Percentiles rank a stretch among this genome's conserved stretches.
phyloP scores from a whole-genome alignment of 1,284 basidiomycete species.

The Mycena sp. region DNA sequence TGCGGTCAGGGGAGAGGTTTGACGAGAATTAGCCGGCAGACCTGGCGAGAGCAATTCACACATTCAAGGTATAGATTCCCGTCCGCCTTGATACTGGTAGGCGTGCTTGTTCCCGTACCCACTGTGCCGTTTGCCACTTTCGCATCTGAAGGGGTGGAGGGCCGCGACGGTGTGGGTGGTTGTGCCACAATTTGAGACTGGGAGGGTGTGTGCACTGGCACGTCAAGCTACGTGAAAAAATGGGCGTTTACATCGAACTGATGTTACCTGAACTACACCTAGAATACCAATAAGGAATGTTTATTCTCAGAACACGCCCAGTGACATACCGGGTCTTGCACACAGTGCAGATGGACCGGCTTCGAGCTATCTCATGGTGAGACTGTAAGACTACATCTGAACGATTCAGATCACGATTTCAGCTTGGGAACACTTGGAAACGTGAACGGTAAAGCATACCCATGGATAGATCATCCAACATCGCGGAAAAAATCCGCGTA shows the following conservation, averaged over 20 bases:
- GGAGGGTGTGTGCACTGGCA: constrained; percentile 18
- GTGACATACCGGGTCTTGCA: constrained; percentile 76
- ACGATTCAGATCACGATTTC: neutral
- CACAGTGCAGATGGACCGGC: constrained; percentile 64
- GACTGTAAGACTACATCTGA: constrained; percentile 71
- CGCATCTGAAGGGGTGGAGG: constrained; percentile 30
- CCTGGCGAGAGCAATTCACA: constrained; percentile 81
- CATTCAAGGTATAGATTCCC: constrained; percentile 85
- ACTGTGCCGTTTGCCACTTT: constrained; percentile 45
- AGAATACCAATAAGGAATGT: neutral
- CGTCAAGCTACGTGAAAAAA: neutral
- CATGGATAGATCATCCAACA: constrained; percentile 82
- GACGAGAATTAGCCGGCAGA: constrained; percentile 44
- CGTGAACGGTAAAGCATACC: constrained; percentile 35
- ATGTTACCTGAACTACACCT: constrained; percentile 25
- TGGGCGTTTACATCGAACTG: neutral
- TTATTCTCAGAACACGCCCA: constrained; percentile 2
- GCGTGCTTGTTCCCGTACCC: constrained; percentile 65
- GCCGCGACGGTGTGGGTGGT: constrained; percentile 45
- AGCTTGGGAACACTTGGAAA: neutral
- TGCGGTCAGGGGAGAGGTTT: neutral
- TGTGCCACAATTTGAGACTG: constrained; percentile 32
- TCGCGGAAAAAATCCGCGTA: constrained; percentile 69
- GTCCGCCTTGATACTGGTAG: constrained; percentile 65
- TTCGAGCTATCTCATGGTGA: constrained; percentile 73